Evolutionary conservation across 2,329 filamentous ascomycete species (phyloP), one percentile per base, ranked within the genome.

Genomic region (Fusarium sp.): DNA sequence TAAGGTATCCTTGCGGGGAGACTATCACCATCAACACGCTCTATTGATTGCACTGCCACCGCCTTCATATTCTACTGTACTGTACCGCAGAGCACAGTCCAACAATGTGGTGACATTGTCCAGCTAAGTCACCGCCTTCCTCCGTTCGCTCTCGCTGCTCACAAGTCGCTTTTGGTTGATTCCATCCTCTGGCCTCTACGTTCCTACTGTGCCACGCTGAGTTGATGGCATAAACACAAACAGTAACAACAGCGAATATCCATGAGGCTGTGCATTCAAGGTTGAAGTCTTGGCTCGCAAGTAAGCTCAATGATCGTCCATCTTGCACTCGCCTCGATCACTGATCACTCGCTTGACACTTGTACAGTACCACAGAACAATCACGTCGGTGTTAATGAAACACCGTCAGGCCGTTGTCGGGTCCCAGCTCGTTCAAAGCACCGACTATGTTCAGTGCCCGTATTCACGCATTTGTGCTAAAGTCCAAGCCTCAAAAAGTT

Each of bases 1-100:
- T 5, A 24, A 24, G 22, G 22, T 27, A 27, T 11, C 27, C 10
- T 48, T 57, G 47, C 55, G 55, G 67, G 58, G 63, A 60, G 54
- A 65, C 46, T 46, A 58, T 64, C 48, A 48, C 60, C 52, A 55
- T 65, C 42, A 63, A 30, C 51, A 63, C 42, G 65, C 20, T 67
- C 30, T 66, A 55, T 52, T 51, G 27, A 54, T 40, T 71, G 69
- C 69, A 71, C 69, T 71, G 69, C 69, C 69, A 71, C 69, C 69
- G 55, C 69, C 69, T 29, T 63, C 53, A 61, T 62, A 61, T 58
- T 48, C 53, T 66, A 58, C 10, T 10, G 9, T 27, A 27, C 25
- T 27, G 27, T 11, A 27, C 56, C 52, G 45, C 22, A 30, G 11
- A 61, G 67, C 67, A 70, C 67, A 59, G 54, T 70, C 63, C 47